Conservation (phyloP, 768 basidiomycete species). For the Pleurotus djamor region DNA sequence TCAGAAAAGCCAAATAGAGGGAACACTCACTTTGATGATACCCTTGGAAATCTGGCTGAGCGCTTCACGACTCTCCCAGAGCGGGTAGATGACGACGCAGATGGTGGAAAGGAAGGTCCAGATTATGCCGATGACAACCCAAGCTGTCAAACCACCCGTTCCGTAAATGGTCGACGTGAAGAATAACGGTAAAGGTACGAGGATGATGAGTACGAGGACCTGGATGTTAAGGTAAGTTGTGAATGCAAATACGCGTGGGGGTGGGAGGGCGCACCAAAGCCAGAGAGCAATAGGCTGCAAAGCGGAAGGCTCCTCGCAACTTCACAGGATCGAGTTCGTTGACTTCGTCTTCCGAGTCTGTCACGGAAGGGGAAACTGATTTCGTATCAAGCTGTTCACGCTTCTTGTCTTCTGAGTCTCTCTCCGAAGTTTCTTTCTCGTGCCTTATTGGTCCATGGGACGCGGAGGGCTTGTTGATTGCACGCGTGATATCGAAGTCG, state of each 20-base stretch:
- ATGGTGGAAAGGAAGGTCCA: slow-evolving; percentile 82
- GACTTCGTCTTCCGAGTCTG: slow-evolving; percentile 36
- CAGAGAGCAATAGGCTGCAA: slow-evolving; percentile 77
- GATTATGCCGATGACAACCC: slow-evolving; percentile 79
- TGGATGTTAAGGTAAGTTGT: slow-evolving; percentile 12
- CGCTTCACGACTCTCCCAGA: slow-evolving; percentile 80
- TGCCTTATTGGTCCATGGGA: slow-evolving; percentile 14
- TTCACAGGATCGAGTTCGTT: slow-evolving; percentile 63
- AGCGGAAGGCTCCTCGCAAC: slow-evolving; percentile 73
- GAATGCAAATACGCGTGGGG: background rate
- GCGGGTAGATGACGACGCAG: slow-evolving; percentile 79
- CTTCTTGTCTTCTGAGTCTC: slow-evolving; percentile 36
- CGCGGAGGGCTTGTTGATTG: slow-evolving; percentile 55
- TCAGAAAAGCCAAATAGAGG: background rate
- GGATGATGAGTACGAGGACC: slow-evolving; percentile 63
- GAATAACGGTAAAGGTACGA: slow-evolving; percentile 87
- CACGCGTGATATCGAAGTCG: slow-evolving; percentile 76
- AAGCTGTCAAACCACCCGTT: slow-evolving; percentile 63
- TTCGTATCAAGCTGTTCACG: slow-evolving; percentile 23
- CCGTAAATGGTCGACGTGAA: slow-evolving; percentile 74
- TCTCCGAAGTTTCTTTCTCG: slow-evolving; percentile 18
- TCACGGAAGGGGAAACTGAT: slow-evolving; percentile 26
- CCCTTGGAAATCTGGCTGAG: slow-evolving; percentile 58
- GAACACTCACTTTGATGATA: slow-evolving; percentile 55
- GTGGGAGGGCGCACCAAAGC: slow-evolving; percentile 45